A percentile compares a stretch with the other conserved stretches of the same genome.
phyloP scores from a whole-genome alignment of 1,284 basidiomycete species.

The Tylopilus sp. region DNA sequence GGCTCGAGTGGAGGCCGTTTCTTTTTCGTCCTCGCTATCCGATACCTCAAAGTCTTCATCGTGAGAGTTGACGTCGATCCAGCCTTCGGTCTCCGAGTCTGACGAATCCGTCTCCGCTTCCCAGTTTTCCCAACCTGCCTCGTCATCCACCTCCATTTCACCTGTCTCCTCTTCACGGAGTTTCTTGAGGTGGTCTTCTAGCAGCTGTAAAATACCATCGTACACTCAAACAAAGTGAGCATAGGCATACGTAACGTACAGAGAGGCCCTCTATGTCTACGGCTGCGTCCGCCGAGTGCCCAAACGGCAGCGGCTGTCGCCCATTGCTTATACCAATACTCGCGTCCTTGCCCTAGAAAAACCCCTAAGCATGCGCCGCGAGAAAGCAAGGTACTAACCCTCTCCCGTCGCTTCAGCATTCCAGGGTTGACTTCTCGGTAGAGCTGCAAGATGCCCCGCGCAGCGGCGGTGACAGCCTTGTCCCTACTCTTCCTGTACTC shows the following conservation, averaged over 20 bases:
- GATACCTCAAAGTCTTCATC: slow-evolving; percentile 71
- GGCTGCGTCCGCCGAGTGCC: slow-evolving; percentile 70
- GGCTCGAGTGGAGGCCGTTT: slow-evolving; percentile 34
- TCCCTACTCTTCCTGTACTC: slow-evolving; percentile 95
- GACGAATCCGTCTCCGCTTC: slow-evolving; percentile 76
- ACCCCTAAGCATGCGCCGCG: slow-evolving; percentile 3
- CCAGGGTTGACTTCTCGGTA: slow-evolving; percentile 96
- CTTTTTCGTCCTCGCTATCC: slow-evolving; percentile 81
- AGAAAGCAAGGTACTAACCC: slow-evolving; percentile 45
- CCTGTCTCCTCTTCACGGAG: slow-evolving; percentile 65
- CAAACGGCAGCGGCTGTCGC: slow-evolving; percentile 73
- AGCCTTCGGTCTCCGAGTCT: slow-evolving; percentile 69
- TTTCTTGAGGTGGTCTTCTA: slow-evolving; percentile 81
- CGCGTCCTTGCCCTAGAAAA: slow-evolving; percentile 77
- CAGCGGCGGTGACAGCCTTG: slow-evolving; percentile 88
- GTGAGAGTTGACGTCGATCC: slow-evolving; percentile 84
- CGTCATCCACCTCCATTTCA: slow-evolving; percentile 56
- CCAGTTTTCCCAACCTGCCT: slow-evolving; percentile 87
- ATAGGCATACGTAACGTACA: slow-evolving; percentile 39
- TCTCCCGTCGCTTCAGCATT: slow-evolving; percentile 85
- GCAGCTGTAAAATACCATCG: slow-evolving; percentile 48
- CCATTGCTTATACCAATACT: slow-evolving; percentile 66
- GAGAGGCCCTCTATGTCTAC: slow-evolving; percentile 89
- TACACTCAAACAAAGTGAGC: not conserved
- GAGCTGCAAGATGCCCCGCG: slow-evolving; percentile 85